phyloP scores from a whole-genome alignment of 1,284 basidiomycete species.

The Fereydounia khargensis region DNA sequence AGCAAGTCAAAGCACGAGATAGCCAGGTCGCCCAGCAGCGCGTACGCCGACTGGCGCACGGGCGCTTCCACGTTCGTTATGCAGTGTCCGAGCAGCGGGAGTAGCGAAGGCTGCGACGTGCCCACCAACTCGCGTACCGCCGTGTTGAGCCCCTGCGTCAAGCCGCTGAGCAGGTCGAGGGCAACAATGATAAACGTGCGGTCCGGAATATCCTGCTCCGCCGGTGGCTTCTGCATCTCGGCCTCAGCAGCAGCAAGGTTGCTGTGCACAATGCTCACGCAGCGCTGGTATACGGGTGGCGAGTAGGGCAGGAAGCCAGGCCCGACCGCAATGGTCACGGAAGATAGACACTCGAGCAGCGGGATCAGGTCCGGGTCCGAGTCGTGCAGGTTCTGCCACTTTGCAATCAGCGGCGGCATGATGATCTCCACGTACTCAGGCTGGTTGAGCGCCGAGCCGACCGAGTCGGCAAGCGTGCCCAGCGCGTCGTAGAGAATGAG shows the following conservation, averaged over 20 bases:
- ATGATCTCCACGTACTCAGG: slow-evolving; percentile 86
- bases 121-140: slow-evolving; percentile 50
- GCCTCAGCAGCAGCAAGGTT: slow-evolving; percentile 71
- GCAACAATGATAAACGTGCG: slow-evolving; percentile 76
- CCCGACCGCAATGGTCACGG: slow-evolving; percentile 94
- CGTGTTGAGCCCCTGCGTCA: slow-evolving; percentile 88
- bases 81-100: slow-evolving; percentile 51
- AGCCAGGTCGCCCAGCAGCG: slow-evolving; percentile 93
- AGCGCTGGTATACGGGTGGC: slow-evolving; percentile 87
- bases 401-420: slow-evolving; percentile 88
- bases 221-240: slow-evolving; percentile 78
- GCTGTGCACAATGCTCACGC: slow-evolving; percentile 78
- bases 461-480: slow-evolving; percentile 93
- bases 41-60: slow-evolving; percentile 93
- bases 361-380: slow-evolving; percentile 92
- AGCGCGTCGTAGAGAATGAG: slow-evolving; percentile 97
- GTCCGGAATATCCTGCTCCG: slow-evolving; percentile 48
- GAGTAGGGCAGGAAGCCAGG: slow-evolving; percentile 86
- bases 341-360: slow-evolving; percentile 84
- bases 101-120: slow-evolving; percentile 39
- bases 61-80: slow-evolving; percentile 80
- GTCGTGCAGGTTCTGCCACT: slow-evolving; percentile 85
- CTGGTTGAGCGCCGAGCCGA: slow-evolving; percentile 81
- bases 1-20: slow-evolving; percentile 89
- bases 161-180: slow-evolving; percentile 87